A percentile compares a stretch with the other conserved stretches of the same genome.
Evolutionary conservation across 2,329 filamentous ascomycete genomes (phyloP).

Genomic region (Apiospora aurea): DNA sequence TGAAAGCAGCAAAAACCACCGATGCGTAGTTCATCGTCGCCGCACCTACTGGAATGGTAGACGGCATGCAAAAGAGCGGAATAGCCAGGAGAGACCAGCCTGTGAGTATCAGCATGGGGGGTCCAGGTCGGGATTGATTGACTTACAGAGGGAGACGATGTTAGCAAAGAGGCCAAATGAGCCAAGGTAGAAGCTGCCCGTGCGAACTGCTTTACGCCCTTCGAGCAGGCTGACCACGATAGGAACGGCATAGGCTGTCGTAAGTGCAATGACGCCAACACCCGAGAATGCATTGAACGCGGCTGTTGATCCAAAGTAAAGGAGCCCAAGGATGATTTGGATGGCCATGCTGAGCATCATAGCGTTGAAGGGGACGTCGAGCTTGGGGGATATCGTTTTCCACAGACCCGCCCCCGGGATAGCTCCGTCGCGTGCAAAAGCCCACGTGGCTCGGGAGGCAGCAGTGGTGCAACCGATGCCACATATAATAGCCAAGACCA

Average conservation of each 20-base stretch:
- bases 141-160: conserved; percentile 67
- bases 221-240: conserved; percentile 69
- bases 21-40: conserved; percentile 75
- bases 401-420: conserved; percentile 69
- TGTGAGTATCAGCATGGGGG: conserved; percentile 44
- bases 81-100: conserved; percentile 73
- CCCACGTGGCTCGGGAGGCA: conserved; percentile 71
- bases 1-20: conserved; percentile 75
- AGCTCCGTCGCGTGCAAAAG: conserved; percentile 74
- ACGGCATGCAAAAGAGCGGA: conserved; percentile 78
- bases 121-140: conserved; percentile 17
- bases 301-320: conserved; percentile 73
- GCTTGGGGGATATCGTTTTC: conserved; percentile 65
- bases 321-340: conserved; percentile 67
- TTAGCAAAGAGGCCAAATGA: conserved; percentile 68
- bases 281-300: conserved; percentile 79
- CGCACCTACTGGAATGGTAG: conserved; percentile 60
- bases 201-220: conserved; percentile 64
- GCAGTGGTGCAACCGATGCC: conserved; percentile 75
- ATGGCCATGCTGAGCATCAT: conserved; percentile 76
- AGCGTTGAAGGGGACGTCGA: conserved; percentile 72
- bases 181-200: conserved; percentile 68
- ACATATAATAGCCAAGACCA: conserved; percentile 71
- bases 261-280: conserved; percentile 74
- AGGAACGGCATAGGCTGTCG: conserved; percentile 71